Evolutionary conservation across 23 red algal species (phyloP), one percentile per base, ranked within the genome.

Genomic region (Cyanidium caldarium): DNA sequence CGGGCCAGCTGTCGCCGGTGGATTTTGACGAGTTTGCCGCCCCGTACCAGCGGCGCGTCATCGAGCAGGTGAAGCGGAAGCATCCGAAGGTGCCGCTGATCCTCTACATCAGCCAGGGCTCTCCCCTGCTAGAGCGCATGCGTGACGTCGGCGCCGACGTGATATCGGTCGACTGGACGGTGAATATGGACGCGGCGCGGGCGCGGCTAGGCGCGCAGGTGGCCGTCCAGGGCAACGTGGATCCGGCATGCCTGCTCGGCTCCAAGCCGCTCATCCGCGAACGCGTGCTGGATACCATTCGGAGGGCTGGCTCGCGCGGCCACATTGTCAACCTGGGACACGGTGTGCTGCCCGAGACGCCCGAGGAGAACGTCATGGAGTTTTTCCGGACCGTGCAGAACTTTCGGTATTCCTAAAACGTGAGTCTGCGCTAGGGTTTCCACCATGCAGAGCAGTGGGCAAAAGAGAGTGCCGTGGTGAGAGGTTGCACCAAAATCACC

Each of bases 321-420:
- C 90, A 95, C 46, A 80, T 95, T 51, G 73, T 82, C 34, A 95
- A 95, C 65, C 79, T 95, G 44, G 90, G 90, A n/a, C 90, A 95
- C 69, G 90, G 90, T 1, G 83, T 95, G n/a, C 67, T 80, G 35
- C 90, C 83, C 33, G 58, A 68, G 37, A 95, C 90, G 21, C 90
- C 90, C 2, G 90, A 95, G 72, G 90, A 95, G 66, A 95, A 95
- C 70, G 90, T 95, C 2, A 72, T 45, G 39, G 58, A 82, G 44
- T 95, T 78, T 46, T 95, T 95, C 46, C 74, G 83, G 34, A 86
- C 83, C 25, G 82, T 85, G n/a, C 77, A 87, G 70, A 72, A 80
- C 2, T 87, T 83, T 51, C 65, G 79, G 10, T 61, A 69, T 77
- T n/a, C n/a, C n/a, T n/a, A n/a, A n/a, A n/a, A n/a, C n/a, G n/a